Conservation (phyloP, 768 basidiomycete species). For the Lyophyllum semitale region DNA sequence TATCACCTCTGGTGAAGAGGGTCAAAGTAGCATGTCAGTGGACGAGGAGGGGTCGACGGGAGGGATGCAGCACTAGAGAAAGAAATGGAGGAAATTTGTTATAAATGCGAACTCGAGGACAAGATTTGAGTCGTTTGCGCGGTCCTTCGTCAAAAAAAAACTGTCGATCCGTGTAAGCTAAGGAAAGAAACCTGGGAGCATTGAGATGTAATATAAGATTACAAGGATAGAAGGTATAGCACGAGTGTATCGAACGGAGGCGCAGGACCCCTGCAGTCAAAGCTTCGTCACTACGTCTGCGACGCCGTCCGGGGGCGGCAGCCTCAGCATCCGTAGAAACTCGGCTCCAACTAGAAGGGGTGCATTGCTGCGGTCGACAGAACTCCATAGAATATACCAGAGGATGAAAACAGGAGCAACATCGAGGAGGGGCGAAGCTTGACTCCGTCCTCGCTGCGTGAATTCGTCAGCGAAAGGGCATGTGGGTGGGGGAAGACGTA, state of each 20-base stretch:
- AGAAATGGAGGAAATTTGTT: too few relatives aligned
- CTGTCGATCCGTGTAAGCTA: not conserved
- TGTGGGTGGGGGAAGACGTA: too few relatives aligned
- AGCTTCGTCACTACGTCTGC: constrained; percentile 15
- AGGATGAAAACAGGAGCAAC: not conserved
- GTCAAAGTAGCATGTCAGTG: too few relatives aligned
- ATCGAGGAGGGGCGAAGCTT: not conserved
- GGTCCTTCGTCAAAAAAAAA: too few relatives aligned
- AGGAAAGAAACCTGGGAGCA: not conserved
- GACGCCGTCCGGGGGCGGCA: not conserved
- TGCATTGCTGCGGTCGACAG: constrained; percentile 5
- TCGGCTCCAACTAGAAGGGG: constrained; percentile 9
- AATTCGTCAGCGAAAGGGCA: too few relatives aligned
- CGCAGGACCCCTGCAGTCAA: constrained; percentile 14
- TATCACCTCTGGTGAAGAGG: too few relatives aligned
- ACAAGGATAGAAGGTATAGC: not conserved
- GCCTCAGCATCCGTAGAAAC: constrained; percentile 10
- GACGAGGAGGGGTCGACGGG: too few relatives aligned
- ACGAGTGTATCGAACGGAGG: not conserved
- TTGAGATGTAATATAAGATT: not conserved
- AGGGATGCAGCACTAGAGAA: too few relatives aligned
- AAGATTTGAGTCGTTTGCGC: too few relatives aligned
- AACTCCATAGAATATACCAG: not conserved
- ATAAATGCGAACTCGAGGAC: too few relatives aligned
- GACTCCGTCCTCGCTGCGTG: too few relatives aligned